Evolutionary conservation across 805 yeast genomes (phyloP).

Genomic region (Kockiozyma suomiensis): DNA sequence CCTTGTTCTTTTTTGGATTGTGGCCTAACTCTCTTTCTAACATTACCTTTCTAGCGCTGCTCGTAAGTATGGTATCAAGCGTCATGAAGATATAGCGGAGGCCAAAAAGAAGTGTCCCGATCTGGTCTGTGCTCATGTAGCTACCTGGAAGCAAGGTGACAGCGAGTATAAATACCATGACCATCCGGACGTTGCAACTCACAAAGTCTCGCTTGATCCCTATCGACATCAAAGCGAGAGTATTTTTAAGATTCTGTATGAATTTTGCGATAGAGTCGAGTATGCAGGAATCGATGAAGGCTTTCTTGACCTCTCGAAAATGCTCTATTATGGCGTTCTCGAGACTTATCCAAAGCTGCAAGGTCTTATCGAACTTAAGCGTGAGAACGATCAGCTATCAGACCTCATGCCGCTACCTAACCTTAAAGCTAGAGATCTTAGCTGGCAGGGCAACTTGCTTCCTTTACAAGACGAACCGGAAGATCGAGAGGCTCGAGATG

Average conservation of each 20-base stretch:
- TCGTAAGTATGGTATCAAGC: slow-evolving; percentile 71
- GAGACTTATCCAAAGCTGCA: slow-evolving; percentile 53
- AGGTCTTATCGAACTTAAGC: slow-evolving; percentile 4
- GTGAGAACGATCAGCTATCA: slow-evolving; percentile 15
- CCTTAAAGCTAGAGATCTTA: slow-evolving; percentile 13
- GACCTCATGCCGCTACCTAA: slow-evolving; percentile 53
- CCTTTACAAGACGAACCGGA: slow-evolving; percentile 32
- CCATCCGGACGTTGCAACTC: slow-evolving; percentile 55
- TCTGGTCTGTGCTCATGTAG: slow-evolving; percentile 83
- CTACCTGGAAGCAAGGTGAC: slow-evolving; percentile 88
- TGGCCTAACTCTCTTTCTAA: not conserved
- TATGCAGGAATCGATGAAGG: slow-evolving; percentile 97
- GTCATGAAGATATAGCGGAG: slow-evolving; percentile 71
- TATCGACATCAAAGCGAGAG: slow-evolving; percentile 85
- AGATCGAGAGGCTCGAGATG: slow-evolving; percentile 20
- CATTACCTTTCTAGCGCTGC: slow-evolving; percentile 68
- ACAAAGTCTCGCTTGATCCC: slow-evolving; percentile 89
- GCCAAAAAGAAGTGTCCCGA: slow-evolving; percentile 78
- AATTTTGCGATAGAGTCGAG: slow-evolving; percentile 70
- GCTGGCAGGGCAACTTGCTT: slow-evolving; percentile 42
- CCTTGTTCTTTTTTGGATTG: not conserved
- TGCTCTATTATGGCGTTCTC: slow-evolving; percentile 52
- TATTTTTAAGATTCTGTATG: slow-evolving; percentile 62
- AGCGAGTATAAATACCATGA: slow-evolving; percentile 75
- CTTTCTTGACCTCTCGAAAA: slow-evolving; percentile 78